These are phyloP conservation scores for Aspergillus aculeatinus DNA, from an alignment of 2,329 filamentous ascomycete genomes.

Conservation along the genomic window DNA sequence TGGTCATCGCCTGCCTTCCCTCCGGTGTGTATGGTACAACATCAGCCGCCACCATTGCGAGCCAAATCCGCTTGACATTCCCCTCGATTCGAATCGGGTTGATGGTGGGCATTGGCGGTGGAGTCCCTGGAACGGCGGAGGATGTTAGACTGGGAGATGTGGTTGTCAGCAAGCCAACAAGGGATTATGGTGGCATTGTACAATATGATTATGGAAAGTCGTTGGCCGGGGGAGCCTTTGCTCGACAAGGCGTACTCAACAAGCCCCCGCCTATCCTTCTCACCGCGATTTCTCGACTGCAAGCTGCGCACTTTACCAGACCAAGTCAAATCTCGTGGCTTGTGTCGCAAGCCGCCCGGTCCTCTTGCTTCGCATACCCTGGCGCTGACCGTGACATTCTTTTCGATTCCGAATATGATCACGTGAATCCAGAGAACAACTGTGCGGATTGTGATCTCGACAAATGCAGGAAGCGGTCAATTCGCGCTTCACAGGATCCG, in stretches of 20 bases:
- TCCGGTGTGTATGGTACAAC: neutral
- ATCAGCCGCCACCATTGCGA: slow-evolving; percentile 8
- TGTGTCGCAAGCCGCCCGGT: neutral
- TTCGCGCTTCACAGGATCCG: neutral
- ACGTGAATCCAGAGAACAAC: neutral
- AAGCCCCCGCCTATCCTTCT: slow-evolving; percentile 5
- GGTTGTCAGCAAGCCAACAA: slow-evolving; percentile 8
- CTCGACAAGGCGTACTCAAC: slow-evolving; percentile 4
- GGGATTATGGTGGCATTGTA: slow-evolving; percentile 1
- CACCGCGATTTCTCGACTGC: neutral
- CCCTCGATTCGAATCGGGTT: slow-evolving; percentile 6
- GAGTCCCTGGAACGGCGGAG: neutral
- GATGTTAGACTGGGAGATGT: slow-evolving; percentile 14
- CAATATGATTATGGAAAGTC: slow-evolving; percentile 16
- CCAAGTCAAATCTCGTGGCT: neutral
- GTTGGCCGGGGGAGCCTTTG: neutral
- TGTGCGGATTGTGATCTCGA: neutral
- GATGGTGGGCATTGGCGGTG: slow-evolving; percentile 15
- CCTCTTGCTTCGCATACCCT: neutral
- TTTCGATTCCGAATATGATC: slow-evolving; percentile 1
- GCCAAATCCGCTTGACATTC: slow-evolving; percentile 11
- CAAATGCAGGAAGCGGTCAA: neutral
- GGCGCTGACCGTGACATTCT: neutral
- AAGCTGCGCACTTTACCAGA: neutral
- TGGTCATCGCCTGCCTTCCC: slow-evolving; percentile 10